Base-by-base conservation (phyloP, 352 stramenopile species). In the Phytophthora kernoviae region DNA sequence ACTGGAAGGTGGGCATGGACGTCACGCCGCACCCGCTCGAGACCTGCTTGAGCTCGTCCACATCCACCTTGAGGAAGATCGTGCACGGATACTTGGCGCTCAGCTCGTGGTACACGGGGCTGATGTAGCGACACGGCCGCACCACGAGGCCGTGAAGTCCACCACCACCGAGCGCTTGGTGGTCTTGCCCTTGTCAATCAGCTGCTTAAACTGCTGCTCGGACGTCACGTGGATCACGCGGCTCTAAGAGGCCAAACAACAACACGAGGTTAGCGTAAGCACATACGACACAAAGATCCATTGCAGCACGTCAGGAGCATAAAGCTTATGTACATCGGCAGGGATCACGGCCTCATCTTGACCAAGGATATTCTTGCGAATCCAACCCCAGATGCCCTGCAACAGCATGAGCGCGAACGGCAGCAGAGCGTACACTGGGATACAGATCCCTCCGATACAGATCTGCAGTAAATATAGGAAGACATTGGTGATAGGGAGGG, bases 1-100 rank as follows among this genome's bases (percentile, higher is more conserved):
- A 93, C 56, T 98, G 90, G 73, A 98, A 98, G n/a, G 95, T 98
- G 6, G 95, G 95, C 93, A 98, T 98, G 34, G 91, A 87, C 11
- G 65, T 79, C 65, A 98, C 90, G 21, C 84, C 90, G 63, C 82
- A 93, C 9, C 58, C 60, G 22, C 65, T 37, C 11, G 55, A 61
- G 41, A 71, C 36, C 11, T 79, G 47, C 64, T 87, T 82, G 34
- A 93, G 70, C 52, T 94, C 87, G 46, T 97, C 89, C 10, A 97
- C 89, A 39, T 97, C 89, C 26, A 97, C 87, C 65, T 96, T 96
- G 47, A 96, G 70, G 63, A 97, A 96, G 45, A 94, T 79, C 15
- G 83, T 83, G 57, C 82, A 89, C 32, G 81, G 80, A 44, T 93
- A 92, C 59, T 91, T 91, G 65, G 84, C 87, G 53, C 83, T 92